These are phyloP conservation scores for Diaporthe batatas DNA, from an alignment of 2,329 filamentous ascomycete species.

Conservation along the genomic window DNA sequence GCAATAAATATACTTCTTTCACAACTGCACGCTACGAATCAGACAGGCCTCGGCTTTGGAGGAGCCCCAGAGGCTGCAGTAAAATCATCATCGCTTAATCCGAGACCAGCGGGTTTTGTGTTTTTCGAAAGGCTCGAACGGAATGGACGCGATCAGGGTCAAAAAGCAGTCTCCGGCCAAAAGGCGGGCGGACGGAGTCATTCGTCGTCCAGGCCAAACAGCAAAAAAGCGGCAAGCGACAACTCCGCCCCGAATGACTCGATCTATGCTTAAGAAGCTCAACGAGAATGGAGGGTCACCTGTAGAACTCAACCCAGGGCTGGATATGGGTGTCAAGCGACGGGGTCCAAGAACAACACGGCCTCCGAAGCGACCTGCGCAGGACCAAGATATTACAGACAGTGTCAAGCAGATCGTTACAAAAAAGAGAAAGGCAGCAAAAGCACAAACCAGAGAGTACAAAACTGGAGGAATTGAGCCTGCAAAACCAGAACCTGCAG, in stretches of 20 bases:
- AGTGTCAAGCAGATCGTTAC: neutral
- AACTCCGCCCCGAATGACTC: constrained; percentile 30
- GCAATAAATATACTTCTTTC: neutral
- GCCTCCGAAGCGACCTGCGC: neutral
- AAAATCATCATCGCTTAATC: neutral
- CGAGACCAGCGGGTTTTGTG: neutral
- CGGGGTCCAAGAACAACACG: neutral
- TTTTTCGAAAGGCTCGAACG: neutral
- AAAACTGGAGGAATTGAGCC: neutral
- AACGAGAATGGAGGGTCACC: neutral
- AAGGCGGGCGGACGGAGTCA: constrained; percentile 26
- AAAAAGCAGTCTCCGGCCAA: constrained; percentile 2
- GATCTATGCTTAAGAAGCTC: constrained; percentile 25
- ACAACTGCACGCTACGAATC: neutral
- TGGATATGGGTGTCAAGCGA: constrained; percentile 2
- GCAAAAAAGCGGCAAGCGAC: constrained; percentile 20
- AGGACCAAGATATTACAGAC: neutral
- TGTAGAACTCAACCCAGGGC: constrained; percentile 30
- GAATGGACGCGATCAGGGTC: neutral
- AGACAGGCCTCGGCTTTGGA: neutral
- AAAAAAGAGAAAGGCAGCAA: neutral
- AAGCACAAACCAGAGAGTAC: neutral
- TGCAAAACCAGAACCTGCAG: neutral
- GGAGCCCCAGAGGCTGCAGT: neutral
- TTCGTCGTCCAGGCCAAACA: neutral